Evolutionary conservation across 108 stramenopile species (phyloP), one percentile per base, ranked within the genome.

Genomic region (Pseudonitzschia pungens): DNA sequence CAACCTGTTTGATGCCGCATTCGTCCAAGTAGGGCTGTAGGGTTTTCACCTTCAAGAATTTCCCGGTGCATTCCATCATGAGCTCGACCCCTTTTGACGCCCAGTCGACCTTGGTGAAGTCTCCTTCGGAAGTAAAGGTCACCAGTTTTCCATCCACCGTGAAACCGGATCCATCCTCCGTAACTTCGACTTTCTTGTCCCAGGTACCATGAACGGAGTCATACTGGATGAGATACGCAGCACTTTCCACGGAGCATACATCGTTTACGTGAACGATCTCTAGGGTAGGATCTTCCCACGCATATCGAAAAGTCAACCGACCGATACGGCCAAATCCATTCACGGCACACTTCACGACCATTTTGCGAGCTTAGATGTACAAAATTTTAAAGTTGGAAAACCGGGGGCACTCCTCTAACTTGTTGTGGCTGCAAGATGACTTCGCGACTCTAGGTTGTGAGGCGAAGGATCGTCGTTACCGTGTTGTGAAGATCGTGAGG

Each of bases 251-350:
- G 29, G 89, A 90, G 72, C 92, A 94, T 43, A 96, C 62, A 78
- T 98, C 97, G 74, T 98, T 98, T 58, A 98, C 89, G 67, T 94
- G 94, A 20, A 96, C 92, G 62, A 98, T 83, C 70, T 94, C 91
- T 42, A 89, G 83, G 41, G 81, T 78, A n/a, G 90, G 88, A 82
- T 96, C 92, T 26, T 94, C 92, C 89, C 89, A 92, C 4, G 92
- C 89, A 78, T 93, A 96, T 18, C 96, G 90, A 68, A 95, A 94
- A 52, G 85, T 77, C 63, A 96, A 84, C 66, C 97, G 87, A 48
- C 97, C 97, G 59, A 98, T 98, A 18, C 97, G 91, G 41, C 96
- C 96, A 71, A 98, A 96, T 63, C 96, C 97, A 72, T 98, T 98
- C 62, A 96, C 86, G 27, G 88, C 89, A 55, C 88, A 89, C 70